Conservation (phyloP, 2,329 filamentous ascomycete species). For the Oidium heveae region DNA sequence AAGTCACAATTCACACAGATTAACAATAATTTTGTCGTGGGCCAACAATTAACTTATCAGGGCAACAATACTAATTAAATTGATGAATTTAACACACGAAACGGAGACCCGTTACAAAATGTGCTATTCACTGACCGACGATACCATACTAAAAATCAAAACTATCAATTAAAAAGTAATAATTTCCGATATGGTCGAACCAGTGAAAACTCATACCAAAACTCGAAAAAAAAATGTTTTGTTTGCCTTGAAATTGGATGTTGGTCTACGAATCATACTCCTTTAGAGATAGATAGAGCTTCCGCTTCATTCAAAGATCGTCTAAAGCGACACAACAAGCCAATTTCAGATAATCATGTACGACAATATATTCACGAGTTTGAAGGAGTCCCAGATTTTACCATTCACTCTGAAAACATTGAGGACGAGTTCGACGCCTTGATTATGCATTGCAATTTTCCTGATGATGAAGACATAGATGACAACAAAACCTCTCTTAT, state of each 20-base stretch:
- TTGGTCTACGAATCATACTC: background rate
- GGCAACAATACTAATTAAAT: too few relatives aligned
- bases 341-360: background rate
- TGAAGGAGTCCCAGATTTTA: background rate
- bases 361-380: background rate
- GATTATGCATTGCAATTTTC: background rate
- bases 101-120: too few relatives aligned
- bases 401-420: background rate
- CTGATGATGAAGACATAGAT: background rate
- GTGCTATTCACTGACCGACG: too few relatives aligned
- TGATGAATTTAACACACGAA: too few relatives aligned
- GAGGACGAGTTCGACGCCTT: background rate
- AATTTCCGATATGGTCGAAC: too few relatives aligned
- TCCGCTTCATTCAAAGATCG: background rate
- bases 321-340: background rate
- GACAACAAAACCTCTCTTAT: background rate
- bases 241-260: constrained; percentile 1
- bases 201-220: too few relatives aligned
- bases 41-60: too few relatives aligned
- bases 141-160: too few relatives aligned
- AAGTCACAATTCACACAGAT: too few relatives aligned
- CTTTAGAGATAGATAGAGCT: background rate
- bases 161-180: too few relatives aligned
- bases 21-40: too few relatives aligned
- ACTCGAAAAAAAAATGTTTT: too few relatives aligned